Evolutionary conservation across 208 protist genomes (phyloP).

Genomic region (Wallacemonas sp.): DNA sequence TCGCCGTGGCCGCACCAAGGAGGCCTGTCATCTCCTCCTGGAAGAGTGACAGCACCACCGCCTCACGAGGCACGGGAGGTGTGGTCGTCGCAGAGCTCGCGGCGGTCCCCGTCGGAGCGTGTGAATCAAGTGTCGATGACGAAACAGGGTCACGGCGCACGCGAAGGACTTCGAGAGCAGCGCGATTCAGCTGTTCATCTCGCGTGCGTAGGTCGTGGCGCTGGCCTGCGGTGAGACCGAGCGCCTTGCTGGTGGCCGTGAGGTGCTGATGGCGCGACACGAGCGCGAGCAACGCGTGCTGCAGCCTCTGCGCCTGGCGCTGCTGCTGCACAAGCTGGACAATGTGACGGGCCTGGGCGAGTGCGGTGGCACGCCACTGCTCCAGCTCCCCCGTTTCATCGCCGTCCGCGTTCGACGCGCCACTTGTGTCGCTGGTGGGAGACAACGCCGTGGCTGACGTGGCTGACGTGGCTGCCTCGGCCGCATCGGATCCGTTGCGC

Average conservation of each 20-base stretch:
- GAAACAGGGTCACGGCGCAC: no score
- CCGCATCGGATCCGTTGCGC: not conserved
- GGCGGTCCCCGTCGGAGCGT: not conserved
- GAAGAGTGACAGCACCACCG: not conserved
- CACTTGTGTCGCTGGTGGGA: not conserved
- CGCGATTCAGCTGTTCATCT: no score
- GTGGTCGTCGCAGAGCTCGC: not conserved
- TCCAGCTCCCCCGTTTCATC: not conserved
- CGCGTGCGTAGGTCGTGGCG: not conserved
- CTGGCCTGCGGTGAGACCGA: not conserved
- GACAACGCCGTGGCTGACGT: not conserved
- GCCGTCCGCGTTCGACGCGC: not conserved
- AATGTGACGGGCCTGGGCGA: constrained; percentile 1
- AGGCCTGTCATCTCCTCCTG: not conserved
- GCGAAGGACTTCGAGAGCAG: no score
- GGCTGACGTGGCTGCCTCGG: not conserved
- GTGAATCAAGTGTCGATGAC: not conserved
- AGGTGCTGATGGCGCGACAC: not conserved
- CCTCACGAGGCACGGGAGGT: no score
- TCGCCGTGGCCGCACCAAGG: not conserved
- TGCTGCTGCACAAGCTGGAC: constrained; percentile 1
- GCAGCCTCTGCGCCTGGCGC: not conserved
- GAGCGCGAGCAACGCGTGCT: not conserved
- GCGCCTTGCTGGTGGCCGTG: not conserved
- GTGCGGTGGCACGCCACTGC: not conserved